Evolutionary conservation across 148 eudicot species (phyloP), one percentile per base, ranked within the genome.

Genomic region (Vaccinium myrtillus): DNA sequence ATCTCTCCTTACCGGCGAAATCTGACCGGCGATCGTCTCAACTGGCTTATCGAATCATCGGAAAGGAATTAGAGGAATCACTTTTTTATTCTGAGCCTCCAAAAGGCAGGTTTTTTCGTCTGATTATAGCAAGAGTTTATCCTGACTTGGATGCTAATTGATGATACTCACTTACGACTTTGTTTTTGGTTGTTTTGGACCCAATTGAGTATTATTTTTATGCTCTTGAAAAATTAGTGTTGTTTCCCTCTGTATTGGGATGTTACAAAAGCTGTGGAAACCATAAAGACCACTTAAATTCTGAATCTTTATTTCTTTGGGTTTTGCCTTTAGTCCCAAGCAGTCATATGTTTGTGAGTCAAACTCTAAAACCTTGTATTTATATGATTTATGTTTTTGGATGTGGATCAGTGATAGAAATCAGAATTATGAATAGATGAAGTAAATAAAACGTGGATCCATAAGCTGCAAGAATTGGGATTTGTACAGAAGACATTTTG

Each of bases 1-100:
- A 49, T 78, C 48, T 39, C 53, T 80, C 46, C 61, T 11, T 13
- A 9, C 73, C 27, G 53, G 46, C 71, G 71, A 80, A 58, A 80
- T 80, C 82, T 80, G 82, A 80, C 53, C 69, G 49, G 56, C 25
- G 65, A 16, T 79, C 25, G 49, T 56, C 51, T 21, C 71, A 39
- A 36, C 39, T 18, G 19, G 82, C 69, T 32, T 58, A 25, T 8
- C 30, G 50, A 50, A 79, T 79, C 49, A 19, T 23, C 70, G 10
- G 3, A 23, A 23, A 27, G 71, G 71, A 65, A 65, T 65, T 9
- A 30, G 71, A 65, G 71, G 71, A 65, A 65, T 23, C 71, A 65
- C 7, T 69, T 27, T 13, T 69, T 2, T 55, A 2, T 55, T 55
- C 58, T 13, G 10, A 13, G 54, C 15, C 14, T 15, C 39, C 80